Conservation (phyloP, 208 protist genomes). For the Naegleria fowleri region DNA sequence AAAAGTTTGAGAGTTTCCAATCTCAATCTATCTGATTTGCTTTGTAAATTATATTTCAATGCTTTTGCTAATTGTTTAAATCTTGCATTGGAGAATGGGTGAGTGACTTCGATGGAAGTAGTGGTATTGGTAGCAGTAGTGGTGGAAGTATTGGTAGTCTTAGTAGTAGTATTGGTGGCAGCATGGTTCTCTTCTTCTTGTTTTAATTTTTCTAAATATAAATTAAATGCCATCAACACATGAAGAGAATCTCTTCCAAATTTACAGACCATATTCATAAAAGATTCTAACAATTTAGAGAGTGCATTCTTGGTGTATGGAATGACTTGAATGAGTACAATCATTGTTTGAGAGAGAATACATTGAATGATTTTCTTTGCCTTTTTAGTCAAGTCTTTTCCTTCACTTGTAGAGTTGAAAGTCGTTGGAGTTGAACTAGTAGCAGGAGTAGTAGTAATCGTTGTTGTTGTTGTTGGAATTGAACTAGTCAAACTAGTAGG, state of each 20-base stretch:
- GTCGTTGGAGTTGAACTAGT: no score
- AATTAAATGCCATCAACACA: not conserved
- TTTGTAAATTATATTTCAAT: not conserved
- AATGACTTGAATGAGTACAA: not conserved
- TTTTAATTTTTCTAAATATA: not conserved
- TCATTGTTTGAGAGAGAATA: not conserved
- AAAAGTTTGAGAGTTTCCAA: not conserved
- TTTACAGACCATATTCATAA: not conserved
- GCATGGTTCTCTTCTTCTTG: no score
- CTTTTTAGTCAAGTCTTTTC: not conserved
- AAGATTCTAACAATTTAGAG: not conserved
- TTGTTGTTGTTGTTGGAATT: no score
- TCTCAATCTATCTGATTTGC: not conserved
- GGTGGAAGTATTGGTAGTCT: no score
- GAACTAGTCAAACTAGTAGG: no score
- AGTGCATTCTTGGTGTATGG: not conserved
- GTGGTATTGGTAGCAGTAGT: no score
- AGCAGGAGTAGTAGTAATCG: no score
- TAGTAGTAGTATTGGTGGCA: no score
- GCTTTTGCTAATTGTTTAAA: not conserved
- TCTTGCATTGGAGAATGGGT: not conserved
- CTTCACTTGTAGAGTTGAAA: no score
- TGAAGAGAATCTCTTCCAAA: not conserved
- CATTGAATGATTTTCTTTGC: not conserved
- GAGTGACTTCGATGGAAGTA: not conserved